Conservation (phyloP, 805 yeast species). For the Starmerella etchellsii region DNA sequence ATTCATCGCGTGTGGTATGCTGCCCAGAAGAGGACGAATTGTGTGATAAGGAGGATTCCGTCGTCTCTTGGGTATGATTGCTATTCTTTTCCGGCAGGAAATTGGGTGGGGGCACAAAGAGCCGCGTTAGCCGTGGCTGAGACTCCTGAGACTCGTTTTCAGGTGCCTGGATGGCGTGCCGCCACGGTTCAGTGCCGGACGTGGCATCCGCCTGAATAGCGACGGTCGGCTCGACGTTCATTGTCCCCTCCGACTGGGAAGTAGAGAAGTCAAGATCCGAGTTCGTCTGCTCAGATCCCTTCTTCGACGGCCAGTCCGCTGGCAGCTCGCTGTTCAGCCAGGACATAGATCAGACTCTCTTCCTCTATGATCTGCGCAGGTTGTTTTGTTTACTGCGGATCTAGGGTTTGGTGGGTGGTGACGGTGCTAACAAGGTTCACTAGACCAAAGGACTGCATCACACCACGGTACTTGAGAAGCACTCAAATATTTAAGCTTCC, state of each 20-base stretch:
- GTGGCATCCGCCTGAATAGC: conserved; percentile 10
- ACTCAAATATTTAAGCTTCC: too few relatives aligned
- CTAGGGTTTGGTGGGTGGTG: too few relatives aligned
- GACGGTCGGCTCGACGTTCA: conserved; percentile 13
- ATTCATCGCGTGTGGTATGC: background rate
- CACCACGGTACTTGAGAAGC: too few relatives aligned
- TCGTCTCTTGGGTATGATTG: too few relatives aligned
- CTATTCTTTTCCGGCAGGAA: background rate
- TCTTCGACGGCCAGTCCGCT: conserved; percentile 17
- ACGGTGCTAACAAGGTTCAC: too few relatives aligned
- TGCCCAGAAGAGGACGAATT: too few relatives aligned
- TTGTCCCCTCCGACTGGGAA: conserved; percentile 7
- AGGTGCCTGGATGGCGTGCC: conserved; percentile 11
- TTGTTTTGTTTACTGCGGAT: too few relatives aligned
- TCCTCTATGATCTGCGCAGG: too few relatives aligned
- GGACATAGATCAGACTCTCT: too few relatives aligned
- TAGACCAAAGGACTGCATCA: too few relatives aligned
- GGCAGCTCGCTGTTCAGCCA: conserved; percentile 20
- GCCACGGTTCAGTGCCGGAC: conserved; percentile 14
- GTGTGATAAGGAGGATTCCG: too few relatives aligned
- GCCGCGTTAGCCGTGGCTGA: conserved; percentile 4
- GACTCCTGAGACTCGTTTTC: background rate
- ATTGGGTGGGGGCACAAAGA: conserved; percentile 3
- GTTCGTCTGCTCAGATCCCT: background rate
- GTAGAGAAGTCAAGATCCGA: conserved; percentile 9